A percentile compares a stretch with the other conserved stretches of the same genome.
Conservation (phyloP, 2,329 filamentous ascomycete species). For the Neonectria faginata region DNA sequence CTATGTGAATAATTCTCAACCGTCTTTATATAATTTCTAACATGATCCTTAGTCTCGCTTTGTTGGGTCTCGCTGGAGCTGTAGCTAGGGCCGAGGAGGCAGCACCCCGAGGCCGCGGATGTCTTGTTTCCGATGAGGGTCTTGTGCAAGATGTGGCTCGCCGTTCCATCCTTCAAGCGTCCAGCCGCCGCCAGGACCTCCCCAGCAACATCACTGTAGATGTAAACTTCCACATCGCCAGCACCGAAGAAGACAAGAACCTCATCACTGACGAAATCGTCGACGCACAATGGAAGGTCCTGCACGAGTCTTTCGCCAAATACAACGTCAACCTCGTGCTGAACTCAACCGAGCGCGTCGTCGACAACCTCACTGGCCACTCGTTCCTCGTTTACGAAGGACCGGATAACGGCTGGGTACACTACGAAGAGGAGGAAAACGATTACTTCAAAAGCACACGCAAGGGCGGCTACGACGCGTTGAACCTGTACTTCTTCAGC, state of each 20-base stretch:
- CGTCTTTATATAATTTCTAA: background rate
- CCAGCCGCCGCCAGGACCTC: constrained; percentile 15
- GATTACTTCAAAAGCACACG: constrained; percentile 44
- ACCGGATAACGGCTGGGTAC: constrained; percentile 35
- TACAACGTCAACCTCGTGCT: constrained; percentile 41
- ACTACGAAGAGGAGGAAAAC: constrained; percentile 52
- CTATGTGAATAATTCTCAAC: background rate
- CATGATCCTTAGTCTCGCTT: background rate
- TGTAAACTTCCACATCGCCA: constrained; percentile 44
- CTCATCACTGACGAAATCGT: constrained; percentile 28
- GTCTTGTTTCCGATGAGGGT: constrained; percentile 16
- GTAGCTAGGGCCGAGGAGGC: background rate
- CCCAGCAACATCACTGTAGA: constrained; percentile 41
- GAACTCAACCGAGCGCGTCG: constrained; percentile 41
- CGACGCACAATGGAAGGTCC: constrained; percentile 37
- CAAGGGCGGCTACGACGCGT: constrained; percentile 53
- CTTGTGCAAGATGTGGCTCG: background rate
- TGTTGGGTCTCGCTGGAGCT: background rate
- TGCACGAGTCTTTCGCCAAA: constrained; percentile 36
- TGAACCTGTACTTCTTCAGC: constrained; percentile 46
- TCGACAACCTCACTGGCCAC: constrained; percentile 39
- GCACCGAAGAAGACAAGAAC: constrained; percentile 39
- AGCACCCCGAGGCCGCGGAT: constrained; percentile 8
- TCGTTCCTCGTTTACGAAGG: constrained; percentile 41
- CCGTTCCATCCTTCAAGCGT: background rate